These are phyloP conservation scores for Globisporangium echinulatum DNA, from an alignment of 352 stramenopile species.

Conservation along the genomic window DNA sequence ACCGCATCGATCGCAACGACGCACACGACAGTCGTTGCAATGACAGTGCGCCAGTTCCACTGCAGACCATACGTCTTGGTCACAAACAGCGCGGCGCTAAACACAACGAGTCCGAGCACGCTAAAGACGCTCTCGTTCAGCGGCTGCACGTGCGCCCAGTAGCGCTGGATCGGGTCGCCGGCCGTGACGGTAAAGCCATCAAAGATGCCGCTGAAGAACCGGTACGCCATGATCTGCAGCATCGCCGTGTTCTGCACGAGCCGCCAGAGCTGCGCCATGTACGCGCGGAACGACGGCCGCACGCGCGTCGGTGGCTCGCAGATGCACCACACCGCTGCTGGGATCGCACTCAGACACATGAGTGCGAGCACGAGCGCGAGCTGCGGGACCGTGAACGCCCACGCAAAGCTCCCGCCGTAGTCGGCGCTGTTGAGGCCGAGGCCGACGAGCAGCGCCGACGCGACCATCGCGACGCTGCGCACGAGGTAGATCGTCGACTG, in stretches of 20 bases:
- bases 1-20: conserved; percentile 23
- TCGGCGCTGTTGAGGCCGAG: conserved; percentile 28
- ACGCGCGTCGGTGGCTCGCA: conserved; percentile 10
- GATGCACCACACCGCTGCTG: conserved; percentile 15
- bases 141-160: conserved; percentile 28
- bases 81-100: conserved; percentile 17
- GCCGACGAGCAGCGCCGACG: conserved; percentile 22
- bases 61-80: conserved; percentile 27
- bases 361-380: conserved; percentile 18
- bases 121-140: conserved; percentile 34
- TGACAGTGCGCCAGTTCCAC: conserved; percentile 31
- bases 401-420: conserved; percentile 30
- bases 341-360: conserved; percentile 17
- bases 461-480: conserved; percentile 30
- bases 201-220: conserved; percentile 37
- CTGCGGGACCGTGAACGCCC: conserved; percentile 21
- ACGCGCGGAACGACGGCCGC: conserved; percentile 10
- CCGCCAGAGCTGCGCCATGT: conserved; percentile 18
- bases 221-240: conserved; percentile 33
- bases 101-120: conserved; percentile 20
- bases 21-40: conserved; percentile 16
- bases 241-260: conserved; percentile 30
- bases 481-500: conserved; percentile 40
- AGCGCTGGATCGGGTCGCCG: conserved; percentile 22
- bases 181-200: conserved; percentile 24